These are phyloP conservation scores for Nitzschia putrida DNA, from an alignment of 108 stramenopile species.

Conservation along the genomic window DNA sequence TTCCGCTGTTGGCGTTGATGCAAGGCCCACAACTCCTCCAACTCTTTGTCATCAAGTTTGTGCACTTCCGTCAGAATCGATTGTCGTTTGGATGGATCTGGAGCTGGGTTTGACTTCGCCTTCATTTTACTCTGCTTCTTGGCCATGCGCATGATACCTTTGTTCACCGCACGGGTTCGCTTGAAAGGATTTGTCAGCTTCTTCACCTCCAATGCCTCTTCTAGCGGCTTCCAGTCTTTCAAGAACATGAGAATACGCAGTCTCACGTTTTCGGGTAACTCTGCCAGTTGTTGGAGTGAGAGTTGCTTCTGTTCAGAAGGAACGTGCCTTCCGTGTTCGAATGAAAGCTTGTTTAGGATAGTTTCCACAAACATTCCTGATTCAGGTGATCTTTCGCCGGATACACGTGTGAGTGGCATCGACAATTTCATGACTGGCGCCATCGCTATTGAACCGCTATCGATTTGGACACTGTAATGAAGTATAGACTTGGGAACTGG, in stretches of 20 bases:
- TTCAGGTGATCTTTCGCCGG: constrained; percentile 47
- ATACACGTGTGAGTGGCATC: constrained; percentile 53
- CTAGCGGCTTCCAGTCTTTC: constrained; percentile 58
- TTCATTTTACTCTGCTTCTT: constrained; percentile 12
- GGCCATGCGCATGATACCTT: constrained; percentile 53
- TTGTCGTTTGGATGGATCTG: constrained; percentile 21
- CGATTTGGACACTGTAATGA: constrained; percentile 38
- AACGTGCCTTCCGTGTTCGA: constrained; percentile 45
- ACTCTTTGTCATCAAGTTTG: constrained; percentile 39
- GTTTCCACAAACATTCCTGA: constrained; percentile 66
- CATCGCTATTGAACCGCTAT: constrained; percentile 49
- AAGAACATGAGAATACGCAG: constrained; percentile 73
- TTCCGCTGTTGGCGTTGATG: constrained; percentile 29
- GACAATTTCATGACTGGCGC: constrained; percentile 44
- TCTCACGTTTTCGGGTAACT: constrained; percentile 64
- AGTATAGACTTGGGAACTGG: constrained; percentile 8
- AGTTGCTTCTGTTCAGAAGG: neutral
- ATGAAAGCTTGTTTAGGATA: constrained; percentile 46
- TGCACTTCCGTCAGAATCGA: constrained; percentile 40
- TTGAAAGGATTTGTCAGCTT: constrained; percentile 60
- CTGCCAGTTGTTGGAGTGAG: constrained; percentile 49
- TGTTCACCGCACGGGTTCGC: constrained; percentile 61
- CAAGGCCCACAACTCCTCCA: constrained; percentile 38
- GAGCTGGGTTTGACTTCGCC: no score
- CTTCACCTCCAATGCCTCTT: constrained; percentile 60